Percentiles rank a stretch among this genome's conserved stretches.
These are phyloP conservation scores for Priceomyces medius DNA, from an alignment of 805 yeast genomes.

Conservation along the genomic window DNA sequence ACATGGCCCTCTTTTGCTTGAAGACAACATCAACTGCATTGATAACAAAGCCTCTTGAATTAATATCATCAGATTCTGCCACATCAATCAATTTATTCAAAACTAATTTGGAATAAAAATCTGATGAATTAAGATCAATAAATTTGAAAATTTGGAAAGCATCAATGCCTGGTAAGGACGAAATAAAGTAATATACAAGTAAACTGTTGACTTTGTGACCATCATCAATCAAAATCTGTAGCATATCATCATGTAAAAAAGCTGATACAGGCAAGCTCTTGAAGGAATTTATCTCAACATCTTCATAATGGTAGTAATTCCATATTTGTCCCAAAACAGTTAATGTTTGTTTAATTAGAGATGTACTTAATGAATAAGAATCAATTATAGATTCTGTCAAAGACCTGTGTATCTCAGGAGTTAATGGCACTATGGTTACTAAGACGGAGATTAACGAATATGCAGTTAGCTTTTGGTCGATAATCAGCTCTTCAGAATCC, in stretches of 20 bases:
- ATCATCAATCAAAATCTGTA: slow-evolving; percentile 20
- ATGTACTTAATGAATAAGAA: slow-evolving; percentile 18
- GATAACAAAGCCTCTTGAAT: slow-evolving; percentile 15
- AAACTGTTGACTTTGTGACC: slow-evolving; percentile 32
- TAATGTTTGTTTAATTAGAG: slow-evolving; percentile 29
- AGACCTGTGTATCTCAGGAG: slow-evolving; percentile 25
- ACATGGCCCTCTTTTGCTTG: slow-evolving; percentile 18
- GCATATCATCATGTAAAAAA: slow-evolving; percentile 7
- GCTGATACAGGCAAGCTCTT: slow-evolving; percentile 10
- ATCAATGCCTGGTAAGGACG: slow-evolving; percentile 19
- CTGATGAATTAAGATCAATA: slow-evolving; percentile 17
- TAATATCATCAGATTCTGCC: slow-evolving; percentile 14
- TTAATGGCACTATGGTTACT: slow-evolving; percentile 66
- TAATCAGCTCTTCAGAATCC: slow-evolving; percentile 17
- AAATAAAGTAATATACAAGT: slow-evolving; percentile 27
- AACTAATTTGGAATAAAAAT: slow-evolving; percentile 15
- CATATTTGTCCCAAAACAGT: slow-evolving; percentile 43
- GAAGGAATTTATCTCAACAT: slow-evolving; percentile 17
- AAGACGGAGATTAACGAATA: slow-evolving; percentile 80
- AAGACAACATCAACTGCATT: slow-evolving; percentile 22
- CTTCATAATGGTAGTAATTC: slow-evolving; percentile 18
- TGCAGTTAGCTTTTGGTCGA: slow-evolving; percentile 76
- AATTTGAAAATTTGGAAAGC: slow-evolving; percentile 22
- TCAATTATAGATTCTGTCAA: slow-evolving; percentile 36
- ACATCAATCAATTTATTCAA: slow-evolving; percentile 13